Conservation (phyloP, 768 basidiomycete species). For the Termitomyces bulborhizus region DNA sequence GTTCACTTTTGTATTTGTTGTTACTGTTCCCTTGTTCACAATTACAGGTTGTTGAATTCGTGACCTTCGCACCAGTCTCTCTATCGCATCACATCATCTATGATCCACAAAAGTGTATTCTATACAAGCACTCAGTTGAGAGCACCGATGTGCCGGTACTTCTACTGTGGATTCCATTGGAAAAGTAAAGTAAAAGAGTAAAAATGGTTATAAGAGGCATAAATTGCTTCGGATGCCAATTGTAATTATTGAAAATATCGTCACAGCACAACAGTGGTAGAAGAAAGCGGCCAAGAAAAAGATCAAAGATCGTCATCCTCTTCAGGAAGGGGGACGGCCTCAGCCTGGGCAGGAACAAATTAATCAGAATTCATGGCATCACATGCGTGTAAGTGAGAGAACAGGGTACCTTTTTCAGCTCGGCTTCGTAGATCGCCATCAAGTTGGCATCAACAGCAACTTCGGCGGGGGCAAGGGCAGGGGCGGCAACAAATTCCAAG, state of each 20-base stretch:
- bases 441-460: constrained; percentile 73
- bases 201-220: constrained; percentile 12
- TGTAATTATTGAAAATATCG: constrained; percentile 18
- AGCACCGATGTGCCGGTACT: constrained; percentile 12
- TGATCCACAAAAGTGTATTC: constrained; percentile 8
- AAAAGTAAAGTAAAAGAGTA: constrained; percentile 10
- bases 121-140: constrained; percentile 13
- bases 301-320: constrained; percentile 86
- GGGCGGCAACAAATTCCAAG: constrained; percentile 96
- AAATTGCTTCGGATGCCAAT: constrained; percentile 22
- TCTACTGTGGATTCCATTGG: constrained; percentile 12
- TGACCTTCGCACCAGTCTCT: not conserved
- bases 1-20: not conserved
- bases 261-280: constrained; percentile 17
- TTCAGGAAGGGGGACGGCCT: constrained; percentile 91
- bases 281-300: constrained; percentile 10
- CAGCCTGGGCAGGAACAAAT: constrained; percentile 47
- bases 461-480: constrained; percentile 92
- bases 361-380: not conserved
- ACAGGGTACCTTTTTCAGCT: constrained; percentile 59
- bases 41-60: not conserved
- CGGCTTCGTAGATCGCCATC: constrained; percentile 74
- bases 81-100: not conserved
- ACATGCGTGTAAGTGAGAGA: not conserved
- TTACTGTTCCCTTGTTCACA: not conserved